Conservation (phyloP, 768 basidiomycete species). For the Calocybe gangraenosa region DNA sequence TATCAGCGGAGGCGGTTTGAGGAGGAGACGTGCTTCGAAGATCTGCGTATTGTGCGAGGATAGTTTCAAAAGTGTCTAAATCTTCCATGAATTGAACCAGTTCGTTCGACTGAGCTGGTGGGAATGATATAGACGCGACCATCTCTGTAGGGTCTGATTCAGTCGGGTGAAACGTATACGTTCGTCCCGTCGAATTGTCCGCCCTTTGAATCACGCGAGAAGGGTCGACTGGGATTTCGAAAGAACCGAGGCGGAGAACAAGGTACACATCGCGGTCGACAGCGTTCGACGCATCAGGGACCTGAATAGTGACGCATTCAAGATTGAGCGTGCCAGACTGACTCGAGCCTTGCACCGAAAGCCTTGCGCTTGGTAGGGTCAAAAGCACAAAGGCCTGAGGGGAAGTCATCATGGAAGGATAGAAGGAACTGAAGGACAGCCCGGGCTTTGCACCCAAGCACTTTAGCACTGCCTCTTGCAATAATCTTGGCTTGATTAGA, state of each 20-base stretch:
- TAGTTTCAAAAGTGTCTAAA: constrained; percentile 59
- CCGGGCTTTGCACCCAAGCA: too few relatives aligned
- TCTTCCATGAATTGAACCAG: constrained; percentile 41
- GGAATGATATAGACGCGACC: constrained; percentile 29
- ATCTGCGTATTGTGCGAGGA: constrained; percentile 62
- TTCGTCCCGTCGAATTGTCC: constrained; percentile 30
- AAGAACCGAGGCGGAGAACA: constrained; percentile 50
- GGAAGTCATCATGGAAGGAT: constrained; percentile 9
- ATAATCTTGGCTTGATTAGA: constrained; percentile 8
- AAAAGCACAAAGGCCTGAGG: constrained; percentile 53
- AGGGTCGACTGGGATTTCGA: constrained; percentile 63
- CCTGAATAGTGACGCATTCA: constrained; percentile 56
- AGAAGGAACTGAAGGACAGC: too few relatives aligned
- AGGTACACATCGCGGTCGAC: constrained; percentile 60
- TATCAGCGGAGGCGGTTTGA: constrained; percentile 1
- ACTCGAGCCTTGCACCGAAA: constrained; percentile 27
- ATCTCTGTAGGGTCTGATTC: constrained; percentile 33
- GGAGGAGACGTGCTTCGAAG: constrained; percentile 24
- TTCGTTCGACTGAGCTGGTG: constrained; percentile 23
- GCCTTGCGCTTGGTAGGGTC: constrained; percentile 42
- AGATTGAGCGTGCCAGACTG: constrained; percentile 47
- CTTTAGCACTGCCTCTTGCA: not conserved
- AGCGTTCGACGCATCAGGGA: constrained; percentile 25
- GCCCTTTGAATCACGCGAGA: constrained; percentile 38
- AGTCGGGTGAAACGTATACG: constrained; percentile 41